A percentile compares a stretch with the other conserved stretches of the same genome.
Conservation (phyloP, 2,329 filamentous ascomycete species). For the Penicillium oxalicum region DNA sequence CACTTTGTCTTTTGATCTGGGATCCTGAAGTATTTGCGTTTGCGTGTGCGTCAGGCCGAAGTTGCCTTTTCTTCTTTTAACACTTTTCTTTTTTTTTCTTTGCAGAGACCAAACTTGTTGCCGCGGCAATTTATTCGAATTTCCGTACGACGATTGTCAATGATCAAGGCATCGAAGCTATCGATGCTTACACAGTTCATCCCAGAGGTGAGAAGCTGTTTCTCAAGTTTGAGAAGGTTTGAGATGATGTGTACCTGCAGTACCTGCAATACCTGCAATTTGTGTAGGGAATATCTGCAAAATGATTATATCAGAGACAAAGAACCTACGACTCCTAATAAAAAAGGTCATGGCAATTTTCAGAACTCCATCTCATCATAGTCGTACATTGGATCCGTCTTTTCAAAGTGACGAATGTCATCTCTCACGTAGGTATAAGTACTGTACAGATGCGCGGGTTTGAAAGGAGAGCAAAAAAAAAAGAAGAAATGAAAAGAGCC, state of each 20-base stretch:
- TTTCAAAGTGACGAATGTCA: slow-evolving; percentile 13
- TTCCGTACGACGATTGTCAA: slow-evolving; percentile 57
- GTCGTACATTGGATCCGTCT: slow-evolving; percentile 15
- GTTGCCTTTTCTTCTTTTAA: too few relatives aligned
- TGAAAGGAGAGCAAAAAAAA: too few relatives aligned
- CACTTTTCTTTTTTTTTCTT: too few relatives aligned
- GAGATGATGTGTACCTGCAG: neutral
- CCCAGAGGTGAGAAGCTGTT: slow-evolving; percentile 55
- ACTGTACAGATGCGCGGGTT: slow-evolving; percentile 22
- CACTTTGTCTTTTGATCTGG: too few relatives aligned
- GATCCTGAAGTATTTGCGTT: too few relatives aligned
- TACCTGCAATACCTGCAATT: too few relatives aligned
- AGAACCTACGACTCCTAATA: too few relatives aligned
- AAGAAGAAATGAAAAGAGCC: neutral
- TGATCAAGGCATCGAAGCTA: slow-evolving; percentile 59
- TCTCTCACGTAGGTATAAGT: slow-evolving; percentile 17
- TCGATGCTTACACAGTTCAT: slow-evolving; percentile 58
- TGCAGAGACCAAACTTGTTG: slow-evolving; percentile 65
- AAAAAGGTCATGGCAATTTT: neutral
- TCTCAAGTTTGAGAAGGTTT: slow-evolving; percentile 46
- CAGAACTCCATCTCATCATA: slow-evolving; percentile 1
- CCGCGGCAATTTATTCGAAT: slow-evolving; percentile 65
- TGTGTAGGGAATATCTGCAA: too few relatives aligned
- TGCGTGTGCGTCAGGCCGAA: too few relatives aligned
- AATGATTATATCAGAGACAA: too few relatives aligned